These are phyloP conservation scores for Geoglossum cookeanum DNA, from an alignment of 2,329 filamentous ascomycete genomes.

Conservation along the genomic window DNA sequence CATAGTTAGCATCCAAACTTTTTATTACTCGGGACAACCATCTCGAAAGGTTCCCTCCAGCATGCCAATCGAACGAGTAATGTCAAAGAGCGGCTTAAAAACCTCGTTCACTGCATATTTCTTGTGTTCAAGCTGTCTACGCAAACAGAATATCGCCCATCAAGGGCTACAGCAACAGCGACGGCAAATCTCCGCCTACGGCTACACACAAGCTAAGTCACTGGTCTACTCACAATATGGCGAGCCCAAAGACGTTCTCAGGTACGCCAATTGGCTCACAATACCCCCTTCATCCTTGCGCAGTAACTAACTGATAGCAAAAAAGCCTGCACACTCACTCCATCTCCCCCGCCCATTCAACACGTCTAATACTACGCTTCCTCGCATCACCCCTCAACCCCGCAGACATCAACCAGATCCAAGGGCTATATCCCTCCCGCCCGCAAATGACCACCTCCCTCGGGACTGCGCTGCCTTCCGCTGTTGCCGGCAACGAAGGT, in stretches of 20 bases:
- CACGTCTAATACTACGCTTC: conserved; percentile 59
- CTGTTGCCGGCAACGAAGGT: conserved; percentile 77
- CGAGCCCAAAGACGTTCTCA: conserved; percentile 52
- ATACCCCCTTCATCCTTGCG: background rate
- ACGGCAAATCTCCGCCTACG: conserved; percentile 40
- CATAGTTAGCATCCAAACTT: too few species aligned
- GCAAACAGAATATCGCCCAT: too few species aligned
- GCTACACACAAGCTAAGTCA: conserved; percentile 72
- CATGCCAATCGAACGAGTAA: background rate
- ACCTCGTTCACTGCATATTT: background rate
- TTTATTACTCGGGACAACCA: background rate
- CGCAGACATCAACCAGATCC: conserved; percentile 93
- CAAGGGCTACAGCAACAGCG: conserved; percentile 6
- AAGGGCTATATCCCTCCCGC: conserved; percentile 84
- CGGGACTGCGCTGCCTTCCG: conserved; percentile 56
- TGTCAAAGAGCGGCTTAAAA: background rate
- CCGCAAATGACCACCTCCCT: conserved; percentile 58
- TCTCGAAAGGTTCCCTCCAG: background rate
- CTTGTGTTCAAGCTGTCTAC: background rate
- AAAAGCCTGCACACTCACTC: conserved; percentile 53
- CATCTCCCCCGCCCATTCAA: conserved; percentile 54
- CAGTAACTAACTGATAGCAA: background rate
- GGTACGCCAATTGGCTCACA: conserved; percentile 21
- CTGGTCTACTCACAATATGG: conserved; percentile 58
- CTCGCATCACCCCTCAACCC: conserved; percentile 90